phyloP scores from a whole-genome alignment of 257 asterid species.

The Nemophila menziesii region DNA sequence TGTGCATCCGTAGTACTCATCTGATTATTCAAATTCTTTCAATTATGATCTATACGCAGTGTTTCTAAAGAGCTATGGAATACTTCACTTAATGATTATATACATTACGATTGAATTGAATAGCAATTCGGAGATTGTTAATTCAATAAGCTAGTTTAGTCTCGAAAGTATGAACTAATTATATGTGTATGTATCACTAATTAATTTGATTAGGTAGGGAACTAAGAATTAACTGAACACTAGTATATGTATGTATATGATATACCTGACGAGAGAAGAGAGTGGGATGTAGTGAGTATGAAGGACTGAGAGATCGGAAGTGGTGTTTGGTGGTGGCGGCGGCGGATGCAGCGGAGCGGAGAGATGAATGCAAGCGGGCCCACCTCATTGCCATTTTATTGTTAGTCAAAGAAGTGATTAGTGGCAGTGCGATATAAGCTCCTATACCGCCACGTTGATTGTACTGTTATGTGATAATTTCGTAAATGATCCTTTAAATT shows the following conservation, averaged over 20 bases:
- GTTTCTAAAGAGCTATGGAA: neutral
- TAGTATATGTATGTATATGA: neutral
- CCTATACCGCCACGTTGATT: too few relatives aligned
- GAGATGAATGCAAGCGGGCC: neutral
- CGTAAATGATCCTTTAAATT: too few relatives aligned
- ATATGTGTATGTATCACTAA: too few relatives aligned
- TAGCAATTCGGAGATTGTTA: too few relatives aligned
- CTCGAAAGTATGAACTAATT: neutral
- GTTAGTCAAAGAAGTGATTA: too few relatives aligned
- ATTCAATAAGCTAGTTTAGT: neutral
- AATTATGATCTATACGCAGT: neutral
- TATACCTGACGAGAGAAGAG: conserved; percentile 1
- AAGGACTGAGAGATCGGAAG: neutral
- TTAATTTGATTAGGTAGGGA: neutral
- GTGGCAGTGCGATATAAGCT: too few relatives aligned
- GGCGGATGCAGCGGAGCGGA: neutral
- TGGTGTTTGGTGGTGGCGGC: neutral
- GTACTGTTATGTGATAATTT: too few relatives aligned
- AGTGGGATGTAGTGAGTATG: neutral
- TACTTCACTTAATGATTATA: neutral
- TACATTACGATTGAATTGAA: neutral
- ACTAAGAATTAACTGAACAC: neutral
- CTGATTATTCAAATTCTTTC: conserved; percentile 21
- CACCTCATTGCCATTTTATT: neutral
- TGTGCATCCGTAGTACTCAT: conserved; percentile 59